Conservation (phyloP, 108 stramenopile species). For the Seminavis robusta region DNA sequence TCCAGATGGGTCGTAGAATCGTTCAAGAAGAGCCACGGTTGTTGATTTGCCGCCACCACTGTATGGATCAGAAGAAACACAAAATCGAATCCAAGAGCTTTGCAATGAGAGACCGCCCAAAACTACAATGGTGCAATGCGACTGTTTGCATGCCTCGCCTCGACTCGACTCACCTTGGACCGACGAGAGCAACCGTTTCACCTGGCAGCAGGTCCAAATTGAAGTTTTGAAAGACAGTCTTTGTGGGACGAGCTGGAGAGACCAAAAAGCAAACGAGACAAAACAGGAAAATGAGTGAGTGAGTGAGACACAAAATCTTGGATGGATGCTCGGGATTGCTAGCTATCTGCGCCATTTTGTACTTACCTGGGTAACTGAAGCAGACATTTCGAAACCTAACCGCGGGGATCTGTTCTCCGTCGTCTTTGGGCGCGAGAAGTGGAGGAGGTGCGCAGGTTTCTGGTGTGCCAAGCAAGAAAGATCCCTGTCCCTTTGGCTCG, state of each 20-base stretch:
- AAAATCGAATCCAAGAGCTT: too few relatives aligned
- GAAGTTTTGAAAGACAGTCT: constrained; percentile 34
- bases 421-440: too few relatives aligned
- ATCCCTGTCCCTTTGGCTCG: constrained; percentile 18
- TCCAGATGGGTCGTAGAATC: constrained; percentile 78
- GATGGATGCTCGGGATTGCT: too few relatives aligned
- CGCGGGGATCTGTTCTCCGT: not conserved
- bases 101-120: too few relatives aligned
- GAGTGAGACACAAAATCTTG: too few relatives aligned
- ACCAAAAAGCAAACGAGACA: too few relatives aligned
- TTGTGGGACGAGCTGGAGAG: constrained; percentile 13
- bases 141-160: too few relatives aligned
- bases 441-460: too few relatives aligned
- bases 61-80: too few relatives aligned
- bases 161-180: constrained; percentile 47
- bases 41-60: constrained; percentile 87
- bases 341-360: too few relatives aligned
- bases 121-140: too few relatives aligned
- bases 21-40: constrained; percentile 72
- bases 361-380: constrained; percentile 13
- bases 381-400: constrained; percentile 1
- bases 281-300: too few relatives aligned
- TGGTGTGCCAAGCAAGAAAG: constrained; percentile 9
- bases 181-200: constrained; percentile 62
- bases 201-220: constrained; percentile 45